Conservation (phyloP, 1,284 basidiomycete species). For the Phellopilus nigrolimitatus region DNA sequence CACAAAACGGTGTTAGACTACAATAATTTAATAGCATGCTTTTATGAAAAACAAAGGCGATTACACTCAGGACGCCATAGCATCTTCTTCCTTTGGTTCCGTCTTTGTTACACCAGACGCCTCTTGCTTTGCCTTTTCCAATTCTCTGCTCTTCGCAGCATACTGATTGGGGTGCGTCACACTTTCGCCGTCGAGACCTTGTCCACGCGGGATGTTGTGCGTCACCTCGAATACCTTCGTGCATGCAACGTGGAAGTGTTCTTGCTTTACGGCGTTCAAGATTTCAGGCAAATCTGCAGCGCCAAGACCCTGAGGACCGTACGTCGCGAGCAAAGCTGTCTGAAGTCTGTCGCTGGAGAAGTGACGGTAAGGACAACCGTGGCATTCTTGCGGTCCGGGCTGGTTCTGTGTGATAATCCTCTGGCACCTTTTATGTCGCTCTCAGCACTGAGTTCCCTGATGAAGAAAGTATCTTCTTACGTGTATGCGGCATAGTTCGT, state of each 20-base stretch:
- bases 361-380: constrained; percentile 96
- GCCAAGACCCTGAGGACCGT: constrained; percentile 61
- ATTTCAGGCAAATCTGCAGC: constrained; percentile 82
- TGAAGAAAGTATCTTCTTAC: constrained; percentile 36
- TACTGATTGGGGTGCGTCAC: constrained; percentile 95
- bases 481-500: constrained; percentile 93
- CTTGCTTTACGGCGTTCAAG: constrained; percentile 72
- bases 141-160: constrained; percentile 61
- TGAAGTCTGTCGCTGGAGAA: constrained; percentile 84
- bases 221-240: constrained; percentile 96
- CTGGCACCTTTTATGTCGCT: constrained; percentile 62
- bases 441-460: constrained; percentile 3
- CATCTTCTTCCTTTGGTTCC: constrained; percentile 12
- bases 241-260: constrained; percentile 94
- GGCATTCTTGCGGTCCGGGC: constrained; percentile 68
- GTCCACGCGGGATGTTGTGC: constrained; percentile 46
- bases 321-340: constrained; percentile 70
- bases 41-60: too few relatives aligned
- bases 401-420: constrained; percentile 81
- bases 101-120: constrained; percentile 4
- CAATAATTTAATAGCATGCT: too few relatives aligned
- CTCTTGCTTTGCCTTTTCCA: constrained; percentile 41
- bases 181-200: constrained; percentile 78
- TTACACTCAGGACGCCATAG: constrained; percentile 14
- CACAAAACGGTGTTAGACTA: too few relatives aligned